These are phyloP conservation scores for Forsythia suspensa DNA, from an alignment of 257 asterid genomes.

Conservation along the genomic window DNA sequence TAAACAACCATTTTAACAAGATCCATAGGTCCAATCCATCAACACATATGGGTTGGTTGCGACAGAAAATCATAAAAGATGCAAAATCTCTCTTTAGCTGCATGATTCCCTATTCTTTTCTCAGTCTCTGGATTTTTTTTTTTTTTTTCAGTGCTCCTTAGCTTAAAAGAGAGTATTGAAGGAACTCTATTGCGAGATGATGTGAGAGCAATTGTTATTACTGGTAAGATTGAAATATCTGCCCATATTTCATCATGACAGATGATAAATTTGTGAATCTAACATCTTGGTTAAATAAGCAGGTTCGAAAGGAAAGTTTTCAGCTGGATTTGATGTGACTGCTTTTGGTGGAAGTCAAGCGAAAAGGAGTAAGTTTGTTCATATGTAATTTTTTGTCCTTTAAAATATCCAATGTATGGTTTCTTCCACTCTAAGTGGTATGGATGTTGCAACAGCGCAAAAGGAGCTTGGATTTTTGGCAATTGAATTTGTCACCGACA, in stretches of 20 bases:
- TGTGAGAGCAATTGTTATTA: conserved; percentile 57
- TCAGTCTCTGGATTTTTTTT: no score
- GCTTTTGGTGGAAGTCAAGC: conserved; percentile 36
- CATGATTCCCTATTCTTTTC: no score
- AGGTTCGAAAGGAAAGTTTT: conserved; percentile 52
- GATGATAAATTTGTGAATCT: background rate
- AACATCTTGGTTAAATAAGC: conserved; percentile 4
- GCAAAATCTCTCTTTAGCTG: no score
- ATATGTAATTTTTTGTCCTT: conserved; percentile 10
- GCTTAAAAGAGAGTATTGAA: conserved; percentile 43
- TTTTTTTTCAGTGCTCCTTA: conserved; percentile 35
- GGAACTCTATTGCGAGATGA: conserved; percentile 42
- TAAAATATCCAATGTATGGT: background rate
- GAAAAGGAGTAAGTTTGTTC: conserved; percentile 39
- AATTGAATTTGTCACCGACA: conserved; percentile 44
- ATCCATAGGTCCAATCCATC: no score
- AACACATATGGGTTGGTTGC: no score
- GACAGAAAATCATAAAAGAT: no score
- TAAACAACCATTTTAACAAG: no score
- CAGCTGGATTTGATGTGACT: conserved; percentile 50
- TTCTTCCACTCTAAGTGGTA: conserved; percentile 13
- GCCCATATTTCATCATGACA: background rate
- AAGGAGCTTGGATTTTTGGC: conserved; percentile 46
- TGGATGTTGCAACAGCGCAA: conserved; percentile 28
- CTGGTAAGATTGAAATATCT: conserved; percentile 33